phyloP scores from a whole-genome alignment of 306 rosid genomes.

The Carpinus viminea region DNA sequence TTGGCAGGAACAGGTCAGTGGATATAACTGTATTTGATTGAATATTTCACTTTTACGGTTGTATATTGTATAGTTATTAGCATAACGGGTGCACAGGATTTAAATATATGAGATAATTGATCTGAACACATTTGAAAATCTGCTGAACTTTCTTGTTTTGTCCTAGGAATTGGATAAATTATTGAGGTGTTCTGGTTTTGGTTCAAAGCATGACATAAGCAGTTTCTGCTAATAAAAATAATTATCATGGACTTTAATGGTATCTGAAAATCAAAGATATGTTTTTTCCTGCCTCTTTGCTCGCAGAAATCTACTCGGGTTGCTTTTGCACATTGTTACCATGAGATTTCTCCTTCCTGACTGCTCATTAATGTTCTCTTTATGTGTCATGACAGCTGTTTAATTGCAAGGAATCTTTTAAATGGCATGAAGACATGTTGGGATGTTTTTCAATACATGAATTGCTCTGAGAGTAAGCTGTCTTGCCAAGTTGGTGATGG shows the following conservation, averaged over 20 bases:
- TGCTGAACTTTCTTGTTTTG: conserved; percentile 12
- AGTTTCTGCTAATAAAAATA: not conserved
- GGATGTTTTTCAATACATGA: conserved; percentile 93
- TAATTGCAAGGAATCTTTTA: conserved; percentile 87
- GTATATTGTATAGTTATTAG: conserved; percentile 10
- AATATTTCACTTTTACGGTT: conserved; percentile 22
- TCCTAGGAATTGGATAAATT: conserved; percentile 23
- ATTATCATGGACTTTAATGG: not conserved
- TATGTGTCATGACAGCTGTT: conserved; percentile 63
- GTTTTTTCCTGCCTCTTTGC: conserved; percentile 1
- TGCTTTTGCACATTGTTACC: conserved; percentile 7
- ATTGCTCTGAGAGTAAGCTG: conserved; percentile 75
- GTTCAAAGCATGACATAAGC: conserved; percentile 22
- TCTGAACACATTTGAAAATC: conserved; percentile 7
- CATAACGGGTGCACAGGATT: conserved; percentile 6
- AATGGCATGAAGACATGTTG: conserved; percentile 88
- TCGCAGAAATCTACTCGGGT: conserved; percentile 16
- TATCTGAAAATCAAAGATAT: no score
- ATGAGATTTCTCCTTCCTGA: conserved; percentile 5
- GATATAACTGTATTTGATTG: conserved; percentile 19
- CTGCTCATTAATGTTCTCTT: conserved; percentile 18
- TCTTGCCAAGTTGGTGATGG: conserved; percentile 79
- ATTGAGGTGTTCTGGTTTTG: conserved; percentile 18
- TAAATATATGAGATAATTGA: conserved; percentile 6
- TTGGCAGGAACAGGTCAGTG: conserved; percentile 90